These are phyloP conservation scores for Earliella scabrosa DNA, from an alignment of 1,284 basidiomycete species.

Conservation along the genomic window DNA sequence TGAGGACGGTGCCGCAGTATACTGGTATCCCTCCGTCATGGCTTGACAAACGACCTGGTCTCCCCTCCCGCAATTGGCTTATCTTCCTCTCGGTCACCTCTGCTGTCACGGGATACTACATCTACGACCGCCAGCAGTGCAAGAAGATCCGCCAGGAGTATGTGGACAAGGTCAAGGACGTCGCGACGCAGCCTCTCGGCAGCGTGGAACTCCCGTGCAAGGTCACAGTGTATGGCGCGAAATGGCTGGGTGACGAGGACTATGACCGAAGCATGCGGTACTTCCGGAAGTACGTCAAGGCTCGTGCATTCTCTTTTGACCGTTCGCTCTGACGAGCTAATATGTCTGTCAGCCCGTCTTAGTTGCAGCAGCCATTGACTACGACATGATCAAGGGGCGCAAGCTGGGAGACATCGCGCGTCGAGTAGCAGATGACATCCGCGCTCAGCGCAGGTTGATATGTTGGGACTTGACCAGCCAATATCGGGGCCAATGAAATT, in stretches of 20 bases:
- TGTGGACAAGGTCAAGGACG: constrained; percentile 77
- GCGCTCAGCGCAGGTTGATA: constrained; percentile 65
- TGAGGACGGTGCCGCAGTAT: constrained; percentile 41
- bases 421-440: constrained; percentile 76
- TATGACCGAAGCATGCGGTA: constrained; percentile 82
- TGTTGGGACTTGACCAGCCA: constrained; percentile 63
- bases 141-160: constrained; percentile 80
- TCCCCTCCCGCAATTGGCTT: constrained; percentile 93
- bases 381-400: constrained; percentile 82
- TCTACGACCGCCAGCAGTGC: constrained; percentile 86
- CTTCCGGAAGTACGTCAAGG: constrained; percentile 98
- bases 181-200: constrained; percentile 71
- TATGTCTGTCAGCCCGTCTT: constrained; percentile 76
- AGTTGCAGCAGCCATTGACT: constrained; percentile 94
- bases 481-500: constrained; percentile 51
- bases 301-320: constrained; percentile 41
- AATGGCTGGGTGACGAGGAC: constrained; percentile 96
- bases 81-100: constrained; percentile 86
- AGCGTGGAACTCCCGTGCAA: constrained; percentile 78
- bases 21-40: constrained; percentile 67
- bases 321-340: constrained; percentile 11
- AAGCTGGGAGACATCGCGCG: constrained; percentile 85
- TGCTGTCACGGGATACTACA: constrained; percentile 73
- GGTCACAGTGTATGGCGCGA: constrained; percentile 86
- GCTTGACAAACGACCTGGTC: constrained; percentile 75